phyloP scores from a whole-genome alignment of 129 eudicot species.

The Artemisia argyi region DNA sequence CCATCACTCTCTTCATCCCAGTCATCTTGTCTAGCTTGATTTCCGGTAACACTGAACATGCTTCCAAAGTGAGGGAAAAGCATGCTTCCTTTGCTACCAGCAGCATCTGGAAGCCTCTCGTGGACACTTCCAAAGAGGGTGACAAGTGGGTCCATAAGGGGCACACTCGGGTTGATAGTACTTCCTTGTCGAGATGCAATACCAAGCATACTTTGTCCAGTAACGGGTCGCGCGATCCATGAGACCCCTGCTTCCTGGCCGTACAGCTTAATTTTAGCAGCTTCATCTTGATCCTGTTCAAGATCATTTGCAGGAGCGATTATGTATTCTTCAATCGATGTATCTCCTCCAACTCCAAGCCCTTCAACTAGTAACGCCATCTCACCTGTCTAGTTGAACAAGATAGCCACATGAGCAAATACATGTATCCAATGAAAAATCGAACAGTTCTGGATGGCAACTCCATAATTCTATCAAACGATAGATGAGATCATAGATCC shows the following conservation, averaged over 20 bases:
- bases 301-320: slow-evolving; percentile 75
- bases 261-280: slow-evolving; percentile 57
- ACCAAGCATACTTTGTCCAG: slow-evolving; percentile 79
- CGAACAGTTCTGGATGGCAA: not conserved
- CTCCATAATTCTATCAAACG: slow-evolving; percentile 2
- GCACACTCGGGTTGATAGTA: slow-evolving; percentile 50
- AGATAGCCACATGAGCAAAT: not conserved
- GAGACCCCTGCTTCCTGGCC: slow-evolving; percentile 88
- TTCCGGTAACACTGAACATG: slow-evolving; percentile 81
- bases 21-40: slow-evolving; percentile 64
- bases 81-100: slow-evolving; percentile 91
- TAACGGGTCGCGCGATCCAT: slow-evolving; percentile 83
- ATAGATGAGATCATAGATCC: not conserved
- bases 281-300: slow-evolving; percentile 53
- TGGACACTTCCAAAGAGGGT: slow-evolving; percentile 91
- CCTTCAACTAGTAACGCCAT: slow-evolving; percentile 95
- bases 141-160: slow-evolving; percentile 87
- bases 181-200: slow-evolving; percentile 83
- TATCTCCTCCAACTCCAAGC: slow-evolving; percentile 79
- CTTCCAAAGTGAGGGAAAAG: slow-evolving; percentile 91
- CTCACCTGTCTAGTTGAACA: slow-evolving; percentile 58
- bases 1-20: slow-evolving; percentile 92
- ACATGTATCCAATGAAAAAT: no score
- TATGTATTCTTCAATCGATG: slow-evolving; percentile 79
- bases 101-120: slow-evolving; percentile 82